Percentiles rank a stretch among this genome's conserved stretches.
These are phyloP conservation scores for Linderina pennispora DNA, from an alignment of 192 early-diverging fungal genomes.

Conservation along the genomic window DNA sequence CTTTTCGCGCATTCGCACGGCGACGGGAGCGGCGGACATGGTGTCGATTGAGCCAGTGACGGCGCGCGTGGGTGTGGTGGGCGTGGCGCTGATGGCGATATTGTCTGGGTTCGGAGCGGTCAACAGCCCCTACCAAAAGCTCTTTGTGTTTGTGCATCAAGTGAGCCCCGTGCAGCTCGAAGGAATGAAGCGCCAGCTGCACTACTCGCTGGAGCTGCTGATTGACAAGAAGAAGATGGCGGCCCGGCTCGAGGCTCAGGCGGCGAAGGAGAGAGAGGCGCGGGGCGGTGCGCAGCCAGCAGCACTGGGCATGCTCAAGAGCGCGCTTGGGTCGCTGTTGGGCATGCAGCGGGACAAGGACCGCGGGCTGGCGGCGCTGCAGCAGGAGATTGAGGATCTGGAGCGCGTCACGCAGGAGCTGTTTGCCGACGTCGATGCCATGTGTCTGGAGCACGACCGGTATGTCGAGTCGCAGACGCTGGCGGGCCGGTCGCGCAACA, in stretches of 20 bases:
- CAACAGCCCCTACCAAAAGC: constrained; percentile 80
- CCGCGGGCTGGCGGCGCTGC: constrained; percentile 25
- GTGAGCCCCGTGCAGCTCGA: constrained; percentile 42
- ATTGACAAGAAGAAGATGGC: constrained; percentile 61
- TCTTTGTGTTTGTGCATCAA: constrained; percentile 74
- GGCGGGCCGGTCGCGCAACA: constrained; percentile 72
- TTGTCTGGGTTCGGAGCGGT: constrained; percentile 94
- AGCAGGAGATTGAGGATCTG: constrained; percentile 35
- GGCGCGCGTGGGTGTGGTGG: constrained; percentile 79
- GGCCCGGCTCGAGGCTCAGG: constrained; percentile 28
- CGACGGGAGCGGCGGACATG: constrained; percentile 35
- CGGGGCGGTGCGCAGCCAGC: constrained; percentile 2
- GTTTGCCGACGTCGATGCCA: constrained; percentile 73
- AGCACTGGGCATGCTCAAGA: constrained; percentile 12
- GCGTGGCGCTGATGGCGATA: constrained; percentile 89
- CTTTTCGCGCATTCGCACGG: constrained; percentile 35
- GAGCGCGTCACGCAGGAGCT: constrained; percentile 66
- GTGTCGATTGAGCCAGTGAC: constrained; percentile 64
- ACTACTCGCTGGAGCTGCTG: constrained; percentile 60
- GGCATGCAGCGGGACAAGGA: constrained; percentile 5
- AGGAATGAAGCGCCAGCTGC: constrained; percentile 61
- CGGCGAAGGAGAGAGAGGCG: constrained; percentile 10
- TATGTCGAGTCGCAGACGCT: constrained; percentile 61
- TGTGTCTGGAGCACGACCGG: constrained; percentile 65
- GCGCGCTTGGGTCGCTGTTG: constrained; percentile 21